Percentiles rank a stretch among this genome's conserved stretches.
These are phyloP conservation scores for Coccomyxa subellipsoidea DNA, from an alignment of 163 green algal species.

Conservation along the genomic window DNA sequence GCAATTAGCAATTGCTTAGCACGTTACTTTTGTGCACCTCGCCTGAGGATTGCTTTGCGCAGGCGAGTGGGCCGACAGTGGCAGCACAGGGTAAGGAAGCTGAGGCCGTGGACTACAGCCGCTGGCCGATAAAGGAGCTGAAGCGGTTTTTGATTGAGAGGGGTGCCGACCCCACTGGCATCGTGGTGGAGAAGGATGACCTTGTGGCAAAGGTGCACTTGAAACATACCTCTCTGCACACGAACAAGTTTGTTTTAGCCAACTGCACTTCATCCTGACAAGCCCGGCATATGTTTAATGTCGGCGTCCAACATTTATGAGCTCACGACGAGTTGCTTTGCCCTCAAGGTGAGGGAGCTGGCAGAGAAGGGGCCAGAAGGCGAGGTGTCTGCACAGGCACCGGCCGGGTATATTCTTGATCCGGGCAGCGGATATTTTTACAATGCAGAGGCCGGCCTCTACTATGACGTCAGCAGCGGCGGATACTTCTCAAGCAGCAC, in stretches of 20 bases:
- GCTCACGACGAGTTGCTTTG: background rate
- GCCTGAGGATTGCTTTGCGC: too few relatives aligned
- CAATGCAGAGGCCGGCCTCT: constrained; percentile 39
- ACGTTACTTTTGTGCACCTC: too few relatives aligned
- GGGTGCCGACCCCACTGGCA: constrained; percentile 34
- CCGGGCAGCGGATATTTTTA: constrained; percentile 47
- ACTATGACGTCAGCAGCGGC: constrained; percentile 44
- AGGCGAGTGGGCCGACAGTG: too few relatives aligned
- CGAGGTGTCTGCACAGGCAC: constrained; percentile 21
- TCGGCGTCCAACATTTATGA: too few relatives aligned
- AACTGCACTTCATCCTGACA: too few relatives aligned
- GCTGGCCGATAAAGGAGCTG: constrained; percentile 78
- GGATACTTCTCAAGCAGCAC: constrained; percentile 31
- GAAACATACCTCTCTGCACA: too few relatives aligned
- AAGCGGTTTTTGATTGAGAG: constrained; percentile 55
- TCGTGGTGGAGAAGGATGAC: constrained; percentile 69
- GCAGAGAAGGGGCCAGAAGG: constrained; percentile 10
- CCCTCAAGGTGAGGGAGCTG: background rate
- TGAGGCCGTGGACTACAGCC: constrained; percentile 43
- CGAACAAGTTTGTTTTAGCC: too few relatives aligned
- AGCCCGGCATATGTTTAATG: too few relatives aligned
- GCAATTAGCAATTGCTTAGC: too few relatives aligned
- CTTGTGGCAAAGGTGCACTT: constrained; percentile 44
- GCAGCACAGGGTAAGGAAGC: background rate
- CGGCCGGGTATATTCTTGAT: constrained; percentile 60